Evolutionary conservation across 129 eudicot genomes (phyloP).

Genomic region (Escallonia rubra): DNA sequence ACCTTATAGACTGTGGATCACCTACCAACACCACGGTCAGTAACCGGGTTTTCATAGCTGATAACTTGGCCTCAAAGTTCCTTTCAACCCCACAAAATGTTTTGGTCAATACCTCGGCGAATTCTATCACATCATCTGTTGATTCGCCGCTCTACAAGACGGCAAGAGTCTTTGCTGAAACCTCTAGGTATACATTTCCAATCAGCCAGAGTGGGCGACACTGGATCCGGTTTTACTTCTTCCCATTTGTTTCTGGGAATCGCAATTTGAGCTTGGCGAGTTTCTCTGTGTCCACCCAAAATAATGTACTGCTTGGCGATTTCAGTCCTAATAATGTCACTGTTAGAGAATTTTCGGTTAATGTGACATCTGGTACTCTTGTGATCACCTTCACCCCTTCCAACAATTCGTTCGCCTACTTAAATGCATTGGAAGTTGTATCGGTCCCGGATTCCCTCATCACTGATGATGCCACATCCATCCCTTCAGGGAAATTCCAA

Average conservation of each 20-base stretch:
- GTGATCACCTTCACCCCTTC: conserved; percentile 53
- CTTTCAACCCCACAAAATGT: conserved; percentile 65
- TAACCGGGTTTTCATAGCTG: conserved; percentile 47
- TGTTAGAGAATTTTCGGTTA: conserved; percentile 54
- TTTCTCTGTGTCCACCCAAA: conserved; percentile 58
- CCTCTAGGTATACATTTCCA: conserved; percentile 46
- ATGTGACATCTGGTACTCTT: conserved; percentile 34
- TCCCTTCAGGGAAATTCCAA: conserved; percentile 33
- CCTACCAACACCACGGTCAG: conserved; percentile 47
- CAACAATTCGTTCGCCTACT: conserved; percentile 49
- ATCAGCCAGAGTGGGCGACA: conserved; percentile 68
- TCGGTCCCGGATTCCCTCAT: conserved; percentile 68
- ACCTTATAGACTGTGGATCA: conserved; percentile 79
- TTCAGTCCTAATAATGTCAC: conserved; percentile 28
- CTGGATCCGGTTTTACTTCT: conserved; percentile 84
- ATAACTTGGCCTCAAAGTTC: conserved; percentile 54
- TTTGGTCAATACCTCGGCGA: conserved; percentile 44
- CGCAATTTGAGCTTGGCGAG: conserved; percentile 47
- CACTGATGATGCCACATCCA: conserved; percentile 42
- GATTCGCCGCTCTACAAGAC: conserved; percentile 49
- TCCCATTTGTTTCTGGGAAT: conserved; percentile 44
- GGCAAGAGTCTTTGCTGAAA: conserved; percentile 58
- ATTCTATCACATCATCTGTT: conserved; percentile 41
- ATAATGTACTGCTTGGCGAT: conserved; percentile 41
- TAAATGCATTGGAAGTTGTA: conserved; percentile 76